Percentiles rank a stretch among this genome's conserved stretches.
phyloP scores from a whole-genome alignment of 371 early-diverging fungal genomes.

The Mucor indicus region DNA sequence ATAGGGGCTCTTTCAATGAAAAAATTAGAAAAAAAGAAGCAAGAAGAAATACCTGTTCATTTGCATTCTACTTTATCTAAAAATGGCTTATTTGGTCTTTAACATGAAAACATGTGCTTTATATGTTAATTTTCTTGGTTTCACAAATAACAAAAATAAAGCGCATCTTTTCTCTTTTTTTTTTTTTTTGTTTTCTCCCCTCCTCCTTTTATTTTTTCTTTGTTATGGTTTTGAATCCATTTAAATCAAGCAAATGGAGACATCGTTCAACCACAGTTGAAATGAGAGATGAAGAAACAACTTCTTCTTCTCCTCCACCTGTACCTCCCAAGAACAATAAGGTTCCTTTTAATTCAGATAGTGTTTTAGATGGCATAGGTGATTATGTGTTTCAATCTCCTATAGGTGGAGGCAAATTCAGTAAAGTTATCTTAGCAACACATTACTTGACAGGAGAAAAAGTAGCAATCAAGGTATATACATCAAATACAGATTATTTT shows the following conservation, averaged over 20 bases:
- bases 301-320: neutral
- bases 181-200: neutral
- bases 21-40: conserved; percentile 43
- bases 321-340: neutral
- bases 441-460: conserved; percentile 64
- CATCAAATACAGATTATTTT: neutral
- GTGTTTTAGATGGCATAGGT: conserved; percentile 59
- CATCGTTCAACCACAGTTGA: conserved; percentile 19
- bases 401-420: conserved; percentile 88
- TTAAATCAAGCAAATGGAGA: conserved; percentile 16
- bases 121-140: neutral
- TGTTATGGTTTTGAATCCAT: conserved; percentile 17
- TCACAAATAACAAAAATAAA: neutral
- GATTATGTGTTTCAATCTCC: conserved; percentile 77
- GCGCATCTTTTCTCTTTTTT: neutral
- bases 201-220: neutral
- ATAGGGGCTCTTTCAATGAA: conserved; percentile 37
- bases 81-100: conserved; percentile 38
- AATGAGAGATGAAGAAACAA: conserved; percentile 8
- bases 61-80: conserved; percentile 35
- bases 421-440: conserved; percentile 81
- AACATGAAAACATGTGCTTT: neutral
- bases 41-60: conserved; percentile 36
- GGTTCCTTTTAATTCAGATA: conserved; percentile 55
- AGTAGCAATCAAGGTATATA: conserved; percentile 56